Base-by-base conservation (phyloP, 768 basidiomycete species). In the Tylopilus vinaceipallidus region DNA sequence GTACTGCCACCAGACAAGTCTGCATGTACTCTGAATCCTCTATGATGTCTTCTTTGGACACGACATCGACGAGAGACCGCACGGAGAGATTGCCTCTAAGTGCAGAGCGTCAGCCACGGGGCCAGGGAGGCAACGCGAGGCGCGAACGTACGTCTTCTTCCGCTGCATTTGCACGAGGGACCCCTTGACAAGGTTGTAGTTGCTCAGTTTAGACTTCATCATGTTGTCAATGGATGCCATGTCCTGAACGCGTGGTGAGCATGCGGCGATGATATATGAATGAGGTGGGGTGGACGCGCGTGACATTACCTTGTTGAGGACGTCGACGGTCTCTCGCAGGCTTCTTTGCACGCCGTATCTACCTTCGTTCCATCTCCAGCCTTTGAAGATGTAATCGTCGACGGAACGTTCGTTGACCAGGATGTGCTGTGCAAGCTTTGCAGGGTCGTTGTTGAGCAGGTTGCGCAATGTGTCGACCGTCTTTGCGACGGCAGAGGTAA, bases 181-280 rank as follows among this genome's bases (percentile, higher is more conserved):
- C 0, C 95, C 95, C 68, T 99, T 99, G 42, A 92, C 88, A 12
- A 95, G 73, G 64, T 94, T 95, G 71, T 99, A 99, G 63, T 83
- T 86, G 59, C 86, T 89, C 34, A 93, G 72, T 70, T 97, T 98
- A 35, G 83, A 75, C 73, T 95, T 95, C 81, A 97, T 89, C 33
- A 89, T 84, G 63, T 88, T 90, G 69, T 99, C 97, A 54, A 98
- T 93, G 19, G 91, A 92, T 20, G 76, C 76, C 83, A 95, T 91
- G 77, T 98, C 97, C 95, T 67, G 46, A 37, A 43, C 48, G 56
- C 47, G 63, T 58, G 63, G 35, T 61, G 0, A 58, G 56, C 50
- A 54, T 62, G 65, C 56, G 43, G 60, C 24, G 36, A 42, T 35
- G 16, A 29, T 6, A 50, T 47, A 53, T 60, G 56, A 58, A 67